These are phyloP conservation scores for Hirsutella thompsonii DNA, from an alignment of 2,329 filamentous ascomycete genomes.

Conservation along the genomic window DNA sequence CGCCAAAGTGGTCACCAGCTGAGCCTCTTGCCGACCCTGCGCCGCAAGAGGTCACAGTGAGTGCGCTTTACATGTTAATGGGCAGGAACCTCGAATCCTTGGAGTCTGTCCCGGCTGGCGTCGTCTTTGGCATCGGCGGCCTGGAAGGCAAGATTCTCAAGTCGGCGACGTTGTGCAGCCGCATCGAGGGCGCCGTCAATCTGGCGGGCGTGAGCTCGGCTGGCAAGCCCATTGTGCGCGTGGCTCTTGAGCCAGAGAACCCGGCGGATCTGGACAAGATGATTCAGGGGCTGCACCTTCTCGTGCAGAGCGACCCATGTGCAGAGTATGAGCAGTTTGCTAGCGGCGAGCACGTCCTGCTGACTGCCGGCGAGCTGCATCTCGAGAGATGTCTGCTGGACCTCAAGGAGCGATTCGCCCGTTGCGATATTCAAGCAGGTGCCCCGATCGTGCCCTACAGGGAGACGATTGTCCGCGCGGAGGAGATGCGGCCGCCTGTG, in stretches of 20 bases:
- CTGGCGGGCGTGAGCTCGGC: slow-evolving; percentile 71
- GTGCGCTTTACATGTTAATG: slow-evolving; percentile 90
- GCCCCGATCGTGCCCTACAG: slow-evolving; percentile 92
- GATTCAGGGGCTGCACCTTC: slow-evolving; percentile 73
- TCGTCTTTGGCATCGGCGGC: slow-evolving; percentile 89
- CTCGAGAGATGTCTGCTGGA: slow-evolving; percentile 90
- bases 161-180: slow-evolving; percentile 84
- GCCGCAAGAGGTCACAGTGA: slow-evolving; percentile 73
- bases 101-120: slow-evolving; percentile 75
- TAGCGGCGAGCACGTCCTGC: slow-evolving; percentile 86
- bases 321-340: slow-evolving; percentile 89
- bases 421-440: slow-evolving; percentile 87
- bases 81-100: slow-evolving; percentile 76
- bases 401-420: slow-evolving; percentile 80
- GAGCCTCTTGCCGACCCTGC: slow-evolving; percentile 58
- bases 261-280: slow-evolving; percentile 88
- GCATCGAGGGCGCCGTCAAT: slow-evolving; percentile 76
- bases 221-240: slow-evolving; percentile 84
- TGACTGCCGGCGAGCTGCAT: slow-evolving; percentile 90
- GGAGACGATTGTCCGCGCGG: slow-evolving; percentile 75
- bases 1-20: slow-evolving; percentile 84
- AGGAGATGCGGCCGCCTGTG: slow-evolving; percentile 83
- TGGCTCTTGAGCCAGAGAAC: slow-evolving; percentile 86
- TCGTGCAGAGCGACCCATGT: slow-evolving; percentile 92
- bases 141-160: slow-evolving; percentile 91